phyloP scores from a whole-genome alignment of 129 eudicot species.

The Scalesia atractyloides region DNA sequence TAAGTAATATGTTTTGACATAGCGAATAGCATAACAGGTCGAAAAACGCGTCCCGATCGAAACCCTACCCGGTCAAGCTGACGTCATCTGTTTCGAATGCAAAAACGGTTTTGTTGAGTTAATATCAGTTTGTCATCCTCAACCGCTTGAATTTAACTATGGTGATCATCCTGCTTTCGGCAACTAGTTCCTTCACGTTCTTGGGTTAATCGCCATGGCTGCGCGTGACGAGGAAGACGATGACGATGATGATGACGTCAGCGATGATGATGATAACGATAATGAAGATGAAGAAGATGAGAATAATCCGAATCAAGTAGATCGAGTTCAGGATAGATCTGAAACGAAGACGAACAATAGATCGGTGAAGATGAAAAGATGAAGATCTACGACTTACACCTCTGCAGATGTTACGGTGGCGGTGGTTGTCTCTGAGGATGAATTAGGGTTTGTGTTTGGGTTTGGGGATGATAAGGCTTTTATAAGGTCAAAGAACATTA shows the following conservation, averaged over 20 bases:
- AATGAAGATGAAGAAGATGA: constrained; percentile 31
- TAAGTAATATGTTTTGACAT: no score
- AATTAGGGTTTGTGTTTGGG: no score
- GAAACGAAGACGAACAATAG: constrained; percentile 31
- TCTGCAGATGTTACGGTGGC: no score
- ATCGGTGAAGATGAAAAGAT: constrained; percentile 23
- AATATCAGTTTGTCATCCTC: constrained; percentile 41
- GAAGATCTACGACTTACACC: constrained; percentile 19
- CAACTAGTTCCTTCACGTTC: constrained; percentile 65
- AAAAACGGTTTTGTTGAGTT: constrained; percentile 79
- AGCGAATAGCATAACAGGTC: no score
- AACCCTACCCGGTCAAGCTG: constrained; percentile 60
- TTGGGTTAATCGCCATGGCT: constrained; percentile 64
- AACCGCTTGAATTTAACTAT: constrained; percentile 26
- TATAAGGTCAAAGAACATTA: no score
- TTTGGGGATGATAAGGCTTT: no score
- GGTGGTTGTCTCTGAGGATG: no score
- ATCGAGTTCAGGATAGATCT: constrained; percentile 20
- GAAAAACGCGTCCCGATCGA: constrained; percentile 76
- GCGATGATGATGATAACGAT: constrained; percentile 33
- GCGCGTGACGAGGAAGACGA: constrained; percentile 63
- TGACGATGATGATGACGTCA: constrained; percentile 23
- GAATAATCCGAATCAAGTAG: constrained; percentile 5
- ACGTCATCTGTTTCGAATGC: constrained; percentile 71
- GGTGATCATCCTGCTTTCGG: constrained; percentile 48